Conservation (phyloP, 805 yeast genomes). For the Candida insectorum region DNA sequence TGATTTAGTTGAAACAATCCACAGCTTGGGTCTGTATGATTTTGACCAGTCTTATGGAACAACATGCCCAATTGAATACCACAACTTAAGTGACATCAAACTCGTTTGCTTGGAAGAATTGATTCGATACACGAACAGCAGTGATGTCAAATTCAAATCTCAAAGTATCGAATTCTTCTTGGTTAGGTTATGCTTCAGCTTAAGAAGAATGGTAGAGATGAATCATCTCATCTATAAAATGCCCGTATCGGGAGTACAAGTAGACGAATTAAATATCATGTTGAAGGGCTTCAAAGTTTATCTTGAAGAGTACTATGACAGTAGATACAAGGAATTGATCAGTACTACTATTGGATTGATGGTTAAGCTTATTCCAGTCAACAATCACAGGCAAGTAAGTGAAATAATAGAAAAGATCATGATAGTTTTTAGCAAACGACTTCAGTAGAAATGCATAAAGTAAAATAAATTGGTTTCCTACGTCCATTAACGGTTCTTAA, state of each 20-base stretch:
- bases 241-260: conserved; percentile 68
- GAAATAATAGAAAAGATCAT: too few species aligned
- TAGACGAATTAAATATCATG: conserved; percentile 52
- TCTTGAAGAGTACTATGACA: too few species aligned
- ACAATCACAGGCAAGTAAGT: too few species aligned
- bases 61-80: conserved; percentile 46
- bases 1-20: conserved; percentile 29
- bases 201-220: conserved; percentile 65
- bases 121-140: conserved; percentile 38
- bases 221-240: conserved; percentile 52
- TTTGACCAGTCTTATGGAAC: conserved; percentile 59
- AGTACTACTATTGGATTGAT: too few species aligned
- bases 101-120: conserved; percentile 49
- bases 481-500: too few species aligned
- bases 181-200: conserved; percentile 55
- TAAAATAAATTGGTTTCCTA: too few species aligned
- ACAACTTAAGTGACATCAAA: conserved; percentile 48
- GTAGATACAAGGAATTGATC: too few species aligned
- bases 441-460: too few species aligned
- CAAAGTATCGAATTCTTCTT: conserved; percentile 38
- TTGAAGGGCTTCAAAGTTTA: conserved; percentile 45
- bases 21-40: conserved; percentile 35
- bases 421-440: too few species aligned
- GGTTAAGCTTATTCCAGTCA: too few species aligned
- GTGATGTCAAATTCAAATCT: conserved; percentile 14